Evolutionary conservation across 176 grass and related monocot species (phyloP).

Genomic region (Avena sativa): DNA sequence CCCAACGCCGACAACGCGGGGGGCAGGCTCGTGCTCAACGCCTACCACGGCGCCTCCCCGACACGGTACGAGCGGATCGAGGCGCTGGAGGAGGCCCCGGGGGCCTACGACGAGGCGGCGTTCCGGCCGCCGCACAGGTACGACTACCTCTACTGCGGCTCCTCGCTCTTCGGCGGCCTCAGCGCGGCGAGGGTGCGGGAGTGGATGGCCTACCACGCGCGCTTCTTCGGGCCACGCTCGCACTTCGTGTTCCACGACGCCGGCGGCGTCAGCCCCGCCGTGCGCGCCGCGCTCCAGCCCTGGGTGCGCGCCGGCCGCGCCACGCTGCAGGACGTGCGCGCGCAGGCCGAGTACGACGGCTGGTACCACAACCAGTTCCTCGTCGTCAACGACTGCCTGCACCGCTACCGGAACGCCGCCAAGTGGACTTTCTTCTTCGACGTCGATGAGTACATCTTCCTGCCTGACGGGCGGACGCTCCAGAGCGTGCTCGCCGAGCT

Average conservation of each 20-base stretch:
- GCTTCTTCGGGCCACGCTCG: slow-evolving; percentile 75
- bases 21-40: slow-evolving; percentile 70
- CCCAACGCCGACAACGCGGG: slow-evolving; percentile 81
- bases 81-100: slow-evolving; percentile 69
- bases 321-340: slow-evolving; percentile 92
- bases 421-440: slow-evolving; percentile 98
- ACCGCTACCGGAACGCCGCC: slow-evolving; percentile 72
- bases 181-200: slow-evolving; percentile 76
- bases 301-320: slow-evolving; percentile 86
- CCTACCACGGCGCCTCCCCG: slow-evolving; percentile 61
- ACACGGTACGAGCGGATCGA: slow-evolving; percentile 65
- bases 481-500: slow-evolving; percentile 64
- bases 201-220: slow-evolving; percentile 95
- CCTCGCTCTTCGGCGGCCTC: slow-evolving; percentile 76
- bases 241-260: slow-evolving; percentile 99
- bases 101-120: slow-evolving; percentile 62
- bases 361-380: slow-evolving; percentile 98
- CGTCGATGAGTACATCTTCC: slow-evolving; percentile 93
- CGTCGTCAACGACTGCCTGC: slow-evolving; percentile 91
- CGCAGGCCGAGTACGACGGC: slow-evolving; percentile 71
- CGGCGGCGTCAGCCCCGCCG: slow-evolving; percentile 60
- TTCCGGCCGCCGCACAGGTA: slow-evolving; percentile 66
- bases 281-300: slow-evolving; percentile 66
- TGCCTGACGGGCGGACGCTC: slow-evolving; percentile 58
- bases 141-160: slow-evolving; percentile 96